Evolutionary conservation across 2,329 filamentous ascomycete species (phyloP).

Genomic region (Corynespora cassiicola): DNA sequence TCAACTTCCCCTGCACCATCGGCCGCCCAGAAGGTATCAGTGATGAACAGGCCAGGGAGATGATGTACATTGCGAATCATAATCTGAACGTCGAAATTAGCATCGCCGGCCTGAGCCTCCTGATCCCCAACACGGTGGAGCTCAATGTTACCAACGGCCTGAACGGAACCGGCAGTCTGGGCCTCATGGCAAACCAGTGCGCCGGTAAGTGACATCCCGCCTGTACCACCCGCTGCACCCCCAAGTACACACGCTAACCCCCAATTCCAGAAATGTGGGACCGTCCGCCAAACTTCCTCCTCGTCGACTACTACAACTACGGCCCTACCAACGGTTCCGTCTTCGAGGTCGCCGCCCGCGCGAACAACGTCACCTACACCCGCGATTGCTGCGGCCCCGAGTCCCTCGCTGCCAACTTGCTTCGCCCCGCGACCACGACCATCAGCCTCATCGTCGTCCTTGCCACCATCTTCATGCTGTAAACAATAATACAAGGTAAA

Average conservation of each 20-base stretch:
- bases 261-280: slow-evolving; percentile 35
- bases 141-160: slow-evolving; percentile 44
- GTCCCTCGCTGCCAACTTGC: slow-evolving; percentile 20
- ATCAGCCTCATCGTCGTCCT: too few relatives aligned
- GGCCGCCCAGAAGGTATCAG: slow-evolving; percentile 76
- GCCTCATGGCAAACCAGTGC: slow-evolving; percentile 39
- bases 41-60: slow-evolving; percentile 57
- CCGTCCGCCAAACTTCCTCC: slow-evolving; percentile 49
- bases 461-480: too few relatives aligned
- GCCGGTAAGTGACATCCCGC: slow-evolving; percentile 32
- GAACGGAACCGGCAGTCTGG: slow-evolving; percentile 40
- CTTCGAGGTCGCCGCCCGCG: slow-evolving; percentile 49
- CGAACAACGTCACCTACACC: slow-evolving; percentile 76
- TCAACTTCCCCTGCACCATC: slow-evolving; percentile 77
- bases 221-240: neutral
- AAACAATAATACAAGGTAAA: too few relatives aligned
- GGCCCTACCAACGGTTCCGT: slow-evolving; percentile 46
- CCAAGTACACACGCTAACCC: slow-evolving; percentile 10
- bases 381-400: slow-evolving; percentile 62
- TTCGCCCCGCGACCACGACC: too few relatives aligned
- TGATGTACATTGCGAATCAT: slow-evolving; percentile 88
- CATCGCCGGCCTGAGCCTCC: slow-evolving; percentile 49
- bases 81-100: slow-evolving; percentile 84
- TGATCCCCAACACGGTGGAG: slow-evolving; percentile 45
- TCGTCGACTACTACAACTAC: slow-evolving; percentile 50